These are phyloP conservation scores for Kingdonia uniflora DNA, from an alignment of 164 flowering plant species.

Conservation along the genomic window DNA sequence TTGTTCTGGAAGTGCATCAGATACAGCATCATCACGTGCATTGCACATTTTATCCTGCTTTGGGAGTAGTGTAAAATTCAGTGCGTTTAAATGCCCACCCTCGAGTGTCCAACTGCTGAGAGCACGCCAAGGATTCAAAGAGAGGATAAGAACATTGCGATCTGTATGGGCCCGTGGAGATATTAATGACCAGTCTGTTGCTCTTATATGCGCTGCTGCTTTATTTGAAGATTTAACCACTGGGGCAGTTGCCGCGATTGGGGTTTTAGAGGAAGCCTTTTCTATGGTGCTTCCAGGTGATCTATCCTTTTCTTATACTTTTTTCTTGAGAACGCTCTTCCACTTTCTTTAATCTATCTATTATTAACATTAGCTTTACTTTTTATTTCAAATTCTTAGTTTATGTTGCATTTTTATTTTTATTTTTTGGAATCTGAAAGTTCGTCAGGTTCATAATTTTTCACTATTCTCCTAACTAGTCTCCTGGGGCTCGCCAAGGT, in stretches of 20 bases:
- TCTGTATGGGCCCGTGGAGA: slow-evolving; percentile 63
- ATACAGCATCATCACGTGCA: slow-evolving; percentile 45
- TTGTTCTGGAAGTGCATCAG: slow-evolving; percentile 17
- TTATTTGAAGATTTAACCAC: slow-evolving; percentile 72
- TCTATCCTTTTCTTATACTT: neutral
- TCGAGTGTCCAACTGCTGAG: slow-evolving; percentile 63
- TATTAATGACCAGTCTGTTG: slow-evolving; percentile 56
- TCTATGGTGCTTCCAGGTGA: slow-evolving; percentile 86
- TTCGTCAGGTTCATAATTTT: too few species aligned
- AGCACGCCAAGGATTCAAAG: slow-evolving; percentile 91
- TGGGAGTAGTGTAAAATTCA: slow-evolving; percentile 59
- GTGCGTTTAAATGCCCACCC: slow-evolving; percentile 48
- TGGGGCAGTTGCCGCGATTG: slow-evolving; percentile 54
- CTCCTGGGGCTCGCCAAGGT: too few species aligned
- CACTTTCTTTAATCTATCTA: too few species aligned
- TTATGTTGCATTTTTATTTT: too few species aligned
- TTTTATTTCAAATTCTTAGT: too few species aligned
- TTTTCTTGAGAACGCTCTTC: too few species aligned
- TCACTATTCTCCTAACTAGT: too few species aligned
- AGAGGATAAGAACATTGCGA: slow-evolving; percentile 36
- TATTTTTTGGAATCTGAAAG: too few species aligned
- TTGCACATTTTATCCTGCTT: slow-evolving; percentile 70
- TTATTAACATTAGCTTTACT: too few species aligned
- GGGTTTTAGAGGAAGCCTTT: slow-evolving; percentile 55
- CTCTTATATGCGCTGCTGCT: slow-evolving; percentile 76